Evolutionary conservation across 2,329 filamentous ascomycete species (phyloP).

Genomic region (Cladosporium sp.): DNA sequence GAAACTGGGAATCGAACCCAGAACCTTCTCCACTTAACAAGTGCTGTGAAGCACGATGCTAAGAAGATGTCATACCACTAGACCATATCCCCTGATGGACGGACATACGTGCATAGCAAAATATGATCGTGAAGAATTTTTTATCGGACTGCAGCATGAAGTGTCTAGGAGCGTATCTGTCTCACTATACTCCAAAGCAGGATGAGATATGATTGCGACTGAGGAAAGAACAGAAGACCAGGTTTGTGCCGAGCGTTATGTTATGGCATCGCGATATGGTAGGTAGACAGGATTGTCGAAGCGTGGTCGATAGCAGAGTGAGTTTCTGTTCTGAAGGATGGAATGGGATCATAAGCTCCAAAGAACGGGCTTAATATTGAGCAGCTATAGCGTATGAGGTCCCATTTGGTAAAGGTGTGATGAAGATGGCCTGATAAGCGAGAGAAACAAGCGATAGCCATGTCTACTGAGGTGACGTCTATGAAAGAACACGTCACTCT

Average conservation of each 20-base stretch:
- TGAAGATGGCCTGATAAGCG: background rate
- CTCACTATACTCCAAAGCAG: background rate
- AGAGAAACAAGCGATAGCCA: background rate
- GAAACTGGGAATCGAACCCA: conserved; percentile 5
- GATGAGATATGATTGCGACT: no score
- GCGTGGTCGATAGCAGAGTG: background rate
- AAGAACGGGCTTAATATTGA: background rate
- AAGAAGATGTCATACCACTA: conserved; percentile 6
- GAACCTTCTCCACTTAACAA: background rate
- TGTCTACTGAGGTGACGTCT: background rate
- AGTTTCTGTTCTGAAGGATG: background rate
- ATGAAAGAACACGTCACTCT: no score
- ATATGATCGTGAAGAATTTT: no score
- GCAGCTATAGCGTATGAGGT: background rate
- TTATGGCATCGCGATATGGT: background rate
- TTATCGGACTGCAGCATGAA: background rate
- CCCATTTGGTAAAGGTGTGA: background rate
- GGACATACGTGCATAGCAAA: no score
- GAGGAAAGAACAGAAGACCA: background rate
- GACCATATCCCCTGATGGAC: background rate
- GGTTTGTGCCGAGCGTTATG: background rate
- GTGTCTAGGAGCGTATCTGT: background rate
- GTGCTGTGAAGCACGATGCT: background rate
- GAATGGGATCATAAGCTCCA: background rate
- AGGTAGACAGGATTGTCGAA: background rate